Conservation (phyloP, 495 filamentous ascomycete species). For the Trichodelitschia bisporula region DNA sequence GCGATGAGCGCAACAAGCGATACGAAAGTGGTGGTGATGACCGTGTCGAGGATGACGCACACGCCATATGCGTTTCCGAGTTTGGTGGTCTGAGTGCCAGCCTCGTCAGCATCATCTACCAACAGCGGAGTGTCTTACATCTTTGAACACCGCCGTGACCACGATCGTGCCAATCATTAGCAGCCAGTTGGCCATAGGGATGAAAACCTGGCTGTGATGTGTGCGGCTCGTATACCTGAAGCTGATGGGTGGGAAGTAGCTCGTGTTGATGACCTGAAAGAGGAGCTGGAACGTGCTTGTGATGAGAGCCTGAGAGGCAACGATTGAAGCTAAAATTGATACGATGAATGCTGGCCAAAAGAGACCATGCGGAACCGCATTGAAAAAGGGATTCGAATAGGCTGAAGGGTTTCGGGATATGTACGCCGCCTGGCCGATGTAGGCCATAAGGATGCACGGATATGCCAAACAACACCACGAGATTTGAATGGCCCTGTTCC, state of each 20-base stretch:
- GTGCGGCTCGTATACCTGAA: slow-evolving; percentile 34
- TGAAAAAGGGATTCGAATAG: slow-evolving; percentile 45
- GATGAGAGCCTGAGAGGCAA: slow-evolving; percentile 53
- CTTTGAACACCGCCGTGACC: slow-evolving; percentile 44
- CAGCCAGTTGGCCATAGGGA: slow-evolving; percentile 45
- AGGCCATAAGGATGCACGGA: slow-evolving; percentile 42
- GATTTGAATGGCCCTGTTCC: slow-evolving; percentile 32
- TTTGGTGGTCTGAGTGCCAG: slow-evolving; percentile 27
- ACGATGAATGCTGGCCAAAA: slow-evolving; percentile 38
- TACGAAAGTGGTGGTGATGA: slow-evolving; percentile 46
- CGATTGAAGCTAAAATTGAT: slow-evolving; percentile 41
- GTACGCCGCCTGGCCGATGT: slow-evolving; percentile 47
- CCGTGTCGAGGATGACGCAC: slow-evolving; percentile 51
- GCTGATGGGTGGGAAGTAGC: slow-evolving; percentile 49
- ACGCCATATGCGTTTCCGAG: slow-evolving; percentile 26
- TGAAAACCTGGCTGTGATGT: slow-evolving; percentile 45
- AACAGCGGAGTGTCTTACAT: no score
- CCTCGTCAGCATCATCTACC: no score
- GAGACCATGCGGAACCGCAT: slow-evolving; percentile 34
- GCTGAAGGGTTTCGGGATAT: slow-evolving; percentile 32
- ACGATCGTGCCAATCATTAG: slow-evolving; percentile 44
- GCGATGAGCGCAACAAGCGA: slow-evolving; percentile 38
- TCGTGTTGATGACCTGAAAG: slow-evolving; percentile 44
- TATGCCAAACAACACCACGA: slow-evolving; percentile 38
- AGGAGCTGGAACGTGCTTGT: slow-evolving; percentile 44